Evolutionary conservation across 176 grass and related monocot genomes (phyloP), one percentile per base, ranked within the genome.

Genomic region (Coix lacrymajobi): DNA sequence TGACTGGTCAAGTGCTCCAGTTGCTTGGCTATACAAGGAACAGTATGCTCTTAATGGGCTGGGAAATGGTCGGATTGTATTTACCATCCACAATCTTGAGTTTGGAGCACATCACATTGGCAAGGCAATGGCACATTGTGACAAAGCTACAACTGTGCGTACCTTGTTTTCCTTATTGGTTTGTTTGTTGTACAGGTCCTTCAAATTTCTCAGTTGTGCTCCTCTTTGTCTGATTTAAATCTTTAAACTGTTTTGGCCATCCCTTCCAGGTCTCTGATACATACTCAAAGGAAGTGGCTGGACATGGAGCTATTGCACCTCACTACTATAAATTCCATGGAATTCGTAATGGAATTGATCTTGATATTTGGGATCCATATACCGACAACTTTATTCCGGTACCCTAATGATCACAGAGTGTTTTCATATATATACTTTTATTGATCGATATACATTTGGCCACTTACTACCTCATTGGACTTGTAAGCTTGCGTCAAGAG

Each of bases 11-110:
- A 98, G 96, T 88, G 96, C 96, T 73, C 92, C 91, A 3, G 91
- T 95, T 79, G 92, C 92, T 79, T 98, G 96, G 92, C 75, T 95
- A 86, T 98, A 87, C 81, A 98, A 98, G 82, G 91, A 95, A 61
- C 89, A 92, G 4, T 98, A 98, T 83, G 88, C 60, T 71, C 69
- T 81, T 67, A 88, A 88, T 82, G 96, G 87, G 8, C 28, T 98
- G 68, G 71, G 76, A 63, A 93, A 91, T 84, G 77, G 90, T 60
- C 91, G 89, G 83, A 89, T 95, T 84, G 77, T 98, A 72, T 98
- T 98, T 80, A 98, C 92, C 11, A 95, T 98, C 84, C 96, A 98
- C 79, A 98, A 98, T 76, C 96, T 98, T 84, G 92, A 98, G 87
- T 98, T 95, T 64, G 92, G 96, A 30, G 85, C 85, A 38, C 85